Percentiles rank a stretch among this genome's conserved stretches.
Conservation (phyloP, 2,329 filamentous ascomycete genomes). For the Colletotrichum acutatum region DNA sequence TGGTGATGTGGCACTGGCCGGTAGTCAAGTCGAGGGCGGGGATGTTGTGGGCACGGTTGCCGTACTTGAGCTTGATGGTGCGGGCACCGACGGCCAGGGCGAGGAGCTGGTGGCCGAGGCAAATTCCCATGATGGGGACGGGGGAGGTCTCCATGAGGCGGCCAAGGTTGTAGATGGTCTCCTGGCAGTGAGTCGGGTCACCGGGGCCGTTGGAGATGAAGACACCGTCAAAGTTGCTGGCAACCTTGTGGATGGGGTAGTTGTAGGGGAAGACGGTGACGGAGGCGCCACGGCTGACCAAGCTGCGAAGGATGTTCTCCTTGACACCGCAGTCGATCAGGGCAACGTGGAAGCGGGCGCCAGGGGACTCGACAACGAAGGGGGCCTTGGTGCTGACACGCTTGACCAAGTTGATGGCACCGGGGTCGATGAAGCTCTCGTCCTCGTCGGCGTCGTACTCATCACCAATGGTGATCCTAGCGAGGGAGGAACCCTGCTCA, state of each 20-base stretch:
- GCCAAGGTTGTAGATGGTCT: constrained; percentile 91
- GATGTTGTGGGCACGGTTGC: constrained; percentile 99
- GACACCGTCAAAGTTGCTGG: constrained; percentile 96
- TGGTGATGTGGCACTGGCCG: constrained; percentile 97
- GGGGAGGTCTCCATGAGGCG: constrained; percentile 92
- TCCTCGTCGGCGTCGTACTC: constrained; percentile 99
- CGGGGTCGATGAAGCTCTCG: constrained; percentile 93
- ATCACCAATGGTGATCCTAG: constrained; percentile 93
- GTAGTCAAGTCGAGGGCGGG: constrained; percentile 94
- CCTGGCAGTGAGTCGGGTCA: constrained; percentile 96
- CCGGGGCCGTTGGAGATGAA: constrained; percentile 99
- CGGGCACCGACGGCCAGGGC: constrained; percentile 88
- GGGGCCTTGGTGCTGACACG: constrained; percentile 98
- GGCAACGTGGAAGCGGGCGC: constrained; percentile 89
- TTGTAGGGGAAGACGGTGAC: constrained; percentile 96
- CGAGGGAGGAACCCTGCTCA: constrained; percentile 96
- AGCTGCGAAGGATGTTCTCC: constrained; percentile 97
- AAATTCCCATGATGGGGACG: constrained; percentile 97
- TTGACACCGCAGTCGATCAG: constrained; percentile 99
- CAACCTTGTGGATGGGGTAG: constrained; percentile 98
- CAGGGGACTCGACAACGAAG: constrained; percentile 89
- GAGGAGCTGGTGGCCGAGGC: constrained; percentile 95
- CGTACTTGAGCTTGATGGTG: constrained; percentile 98
- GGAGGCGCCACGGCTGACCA: constrained; percentile 90
- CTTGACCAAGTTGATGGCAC: constrained; percentile 95